Percentiles rank a stretch among this genome's conserved stretches.
These are phyloP conservation scores for Picochlorum sp. DNA, from an alignment of 139 green algal genomes.

Conservation along the genomic window DNA sequence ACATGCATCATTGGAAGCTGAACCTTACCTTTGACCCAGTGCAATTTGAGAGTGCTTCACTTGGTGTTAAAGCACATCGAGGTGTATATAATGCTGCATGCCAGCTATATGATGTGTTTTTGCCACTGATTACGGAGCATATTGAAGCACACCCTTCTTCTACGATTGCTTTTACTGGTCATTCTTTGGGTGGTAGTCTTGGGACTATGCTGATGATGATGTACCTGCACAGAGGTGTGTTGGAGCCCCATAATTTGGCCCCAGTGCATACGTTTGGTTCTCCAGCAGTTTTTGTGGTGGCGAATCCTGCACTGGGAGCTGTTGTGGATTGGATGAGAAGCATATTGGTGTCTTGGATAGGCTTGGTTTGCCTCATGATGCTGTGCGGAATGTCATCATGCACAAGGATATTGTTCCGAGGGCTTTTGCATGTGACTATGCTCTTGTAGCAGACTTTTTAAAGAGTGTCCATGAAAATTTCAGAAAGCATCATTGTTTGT, in stretches of 20 bases:
- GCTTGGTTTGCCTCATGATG: slow-evolving; percentile 37
- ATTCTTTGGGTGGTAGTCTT: slow-evolving; percentile 89
- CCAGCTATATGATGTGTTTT: slow-evolving; percentile 81
- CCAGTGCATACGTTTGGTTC: slow-evolving; percentile 88
- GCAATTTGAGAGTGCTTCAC: slow-evolving; percentile 75
- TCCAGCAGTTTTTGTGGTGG: slow-evolving; percentile 78
- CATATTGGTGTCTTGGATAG: slow-evolving; percentile 30
- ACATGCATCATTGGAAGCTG: slow-evolving; percentile 69
- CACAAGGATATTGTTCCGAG: slow-evolving; percentile 88
- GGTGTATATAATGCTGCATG: slow-evolving; percentile 85
- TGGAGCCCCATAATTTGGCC: slow-evolving; percentile 42
- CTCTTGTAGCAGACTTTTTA: slow-evolving; percentile 67
- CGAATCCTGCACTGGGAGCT: slow-evolving; percentile 8
- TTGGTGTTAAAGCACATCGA: slow-evolving; percentile 83
- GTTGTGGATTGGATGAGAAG: neutral
- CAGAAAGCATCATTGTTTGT: slow-evolving; percentile 66
- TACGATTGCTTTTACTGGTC: slow-evolving; percentile 73
- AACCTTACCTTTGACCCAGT: slow-evolving; percentile 93
- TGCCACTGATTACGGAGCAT: slow-evolving; percentile 79
- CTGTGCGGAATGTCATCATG: slow-evolving; percentile 80
- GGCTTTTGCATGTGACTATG: slow-evolving; percentile 96
- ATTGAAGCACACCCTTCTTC: slow-evolving; percentile 51
- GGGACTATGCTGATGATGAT: slow-evolving; percentile 83
- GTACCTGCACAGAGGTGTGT: slow-evolving; percentile 62
- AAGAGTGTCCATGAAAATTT: slow-evolving; percentile 49